These are phyloP conservation scores for Polyrhizophydium stewartii DNA, from an alignment of 371 early-diverging fungal genomes.

Conservation along the genomic window DNA sequence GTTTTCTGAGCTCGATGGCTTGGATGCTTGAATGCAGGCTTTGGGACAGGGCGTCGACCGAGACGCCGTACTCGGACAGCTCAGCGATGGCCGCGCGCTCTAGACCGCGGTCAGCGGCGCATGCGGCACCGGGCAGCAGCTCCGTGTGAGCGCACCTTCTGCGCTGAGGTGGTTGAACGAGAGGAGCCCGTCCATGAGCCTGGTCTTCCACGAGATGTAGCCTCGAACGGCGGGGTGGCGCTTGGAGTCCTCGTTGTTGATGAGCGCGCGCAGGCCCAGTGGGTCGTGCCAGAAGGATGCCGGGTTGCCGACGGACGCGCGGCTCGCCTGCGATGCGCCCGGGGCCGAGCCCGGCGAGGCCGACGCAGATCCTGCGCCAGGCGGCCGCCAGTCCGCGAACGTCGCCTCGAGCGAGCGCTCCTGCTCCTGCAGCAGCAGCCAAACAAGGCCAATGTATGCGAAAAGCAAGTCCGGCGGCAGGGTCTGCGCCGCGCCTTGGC, in stretches of 20 bases:
- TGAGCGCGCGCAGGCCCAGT: neutral
- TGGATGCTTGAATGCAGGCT: neutral
- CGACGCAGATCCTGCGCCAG: neutral
- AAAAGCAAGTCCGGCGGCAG: conserved; percentile 7
- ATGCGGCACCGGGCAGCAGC: too few relatives aligned
- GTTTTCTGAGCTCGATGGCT: neutral
- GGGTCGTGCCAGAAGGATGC: conserved; percentile 2
- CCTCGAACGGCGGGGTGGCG: conserved; percentile 1
- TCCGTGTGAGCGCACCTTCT: neutral
- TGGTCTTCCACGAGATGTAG: neutral
- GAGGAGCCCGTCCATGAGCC: conserved; percentile 3
- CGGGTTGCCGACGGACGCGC: neutral
- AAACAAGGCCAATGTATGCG: conserved; percentile 17
- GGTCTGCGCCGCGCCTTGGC: too few relatives aligned
- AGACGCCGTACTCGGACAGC: conserved; percentile 5
- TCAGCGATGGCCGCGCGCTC: conserved; percentile 2
- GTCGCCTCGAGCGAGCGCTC: conserved; percentile 3
- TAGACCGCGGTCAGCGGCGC: neutral
- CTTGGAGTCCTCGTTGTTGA: neutral
- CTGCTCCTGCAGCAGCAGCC: conserved; percentile 9
- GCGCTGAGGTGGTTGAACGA: neutral
- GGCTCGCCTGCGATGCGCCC: neutral
- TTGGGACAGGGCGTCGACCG: neutral
- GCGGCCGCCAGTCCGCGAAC: neutral
- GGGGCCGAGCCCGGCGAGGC: neutral